Evolutionary conservation across 2,329 filamentous ascomycete genomes (phyloP), one percentile per base, ranked within the genome.

Genomic region (Arthroderma sp.): DNA sequence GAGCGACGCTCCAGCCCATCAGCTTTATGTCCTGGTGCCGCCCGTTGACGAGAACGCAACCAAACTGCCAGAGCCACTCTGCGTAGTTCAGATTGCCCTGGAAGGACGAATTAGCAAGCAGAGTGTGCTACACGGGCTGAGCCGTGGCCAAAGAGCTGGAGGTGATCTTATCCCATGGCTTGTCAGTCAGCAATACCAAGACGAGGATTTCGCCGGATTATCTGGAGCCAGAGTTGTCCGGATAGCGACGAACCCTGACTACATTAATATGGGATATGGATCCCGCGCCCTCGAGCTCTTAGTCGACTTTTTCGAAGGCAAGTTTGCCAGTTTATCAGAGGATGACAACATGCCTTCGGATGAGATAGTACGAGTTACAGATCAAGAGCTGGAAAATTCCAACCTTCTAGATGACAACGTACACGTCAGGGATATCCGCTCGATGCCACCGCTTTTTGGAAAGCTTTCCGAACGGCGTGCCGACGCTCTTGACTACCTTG

Each of bases 161-260:
- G 91, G 91, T 56, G 91, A 98, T 63, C 69, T 98, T 44, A 98
- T 98, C 46, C 91, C 91, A 1, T 98, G 91, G 91, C 75, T 96
- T 30, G 85, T 98, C 50, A 94, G 86, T 61, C 88, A 96, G 61
- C 91, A 98, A 61, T 98, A 94, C 69, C 91, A 96, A 59, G 91
- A 98, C 56, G 86, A 94, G 53, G 87, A 95, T 53, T 98, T 98
- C 60, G 91, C 89, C 8, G 82, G 84, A 36, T 73, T 98, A 1
- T 96, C 89, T 9, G 93, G 91, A 45, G 91, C 89, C 31, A 79
- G 91, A 49, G 70, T 98, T 39, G 89, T 98, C 10, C 80, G 91
- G 40, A 96, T 98, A 56, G 91, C 93, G 15, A 95, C 91, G 0
- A 94, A 95, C 60, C 91, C 93, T 0, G 88, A 96, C 53, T 95